These are phyloP conservation scores for Stipa capillata DNA, from an alignment of 176 grass and related monocot genomes.

Conservation along the genomic window DNA sequence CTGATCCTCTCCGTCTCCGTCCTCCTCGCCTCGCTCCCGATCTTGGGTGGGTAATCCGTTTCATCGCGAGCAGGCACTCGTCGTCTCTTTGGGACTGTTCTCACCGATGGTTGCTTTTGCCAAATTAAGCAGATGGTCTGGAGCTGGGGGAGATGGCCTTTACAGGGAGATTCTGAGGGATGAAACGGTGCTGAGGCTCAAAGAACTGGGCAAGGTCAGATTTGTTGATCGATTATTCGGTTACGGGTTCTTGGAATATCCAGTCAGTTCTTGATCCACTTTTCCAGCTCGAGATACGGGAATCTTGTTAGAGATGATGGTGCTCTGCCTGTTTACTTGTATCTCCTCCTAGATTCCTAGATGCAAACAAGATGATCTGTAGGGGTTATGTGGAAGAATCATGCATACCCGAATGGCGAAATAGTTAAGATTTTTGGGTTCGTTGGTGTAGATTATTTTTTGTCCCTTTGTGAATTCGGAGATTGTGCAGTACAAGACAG, in stretches of 20 bases:
- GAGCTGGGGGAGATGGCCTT: slow-evolving; percentile 37
- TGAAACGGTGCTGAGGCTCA: slow-evolving; percentile 58
- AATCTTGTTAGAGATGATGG: background rate
- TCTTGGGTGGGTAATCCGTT: slow-evolving; percentile 24
- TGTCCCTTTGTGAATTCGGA: background rate
- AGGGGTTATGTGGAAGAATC: background rate
- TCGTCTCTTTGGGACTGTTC: background rate
- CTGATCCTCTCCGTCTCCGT: slow-evolving; percentile 2
- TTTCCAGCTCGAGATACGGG: slow-evolving; percentile 6
- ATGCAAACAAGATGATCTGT: background rate
- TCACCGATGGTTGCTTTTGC: background rate
- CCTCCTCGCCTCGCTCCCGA: background rate
- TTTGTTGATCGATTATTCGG: background rate
- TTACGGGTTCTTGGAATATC: background rate
- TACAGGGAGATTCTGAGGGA: slow-evolving; percentile 62
- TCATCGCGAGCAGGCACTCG: background rate
- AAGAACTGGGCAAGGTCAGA: slow-evolving; percentile 61
- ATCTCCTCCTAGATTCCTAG: background rate
- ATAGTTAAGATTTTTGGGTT: background rate
- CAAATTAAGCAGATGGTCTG: slow-evolving; percentile 25
- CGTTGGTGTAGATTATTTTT: background rate
- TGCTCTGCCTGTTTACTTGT: background rate
- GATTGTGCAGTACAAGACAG: background rate
- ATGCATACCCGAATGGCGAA: background rate
- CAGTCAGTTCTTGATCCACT: background rate